Evolutionary conservation across 805 yeast genomes (phyloP).

Genomic region (Wickerhamiella australiensis): DNA sequence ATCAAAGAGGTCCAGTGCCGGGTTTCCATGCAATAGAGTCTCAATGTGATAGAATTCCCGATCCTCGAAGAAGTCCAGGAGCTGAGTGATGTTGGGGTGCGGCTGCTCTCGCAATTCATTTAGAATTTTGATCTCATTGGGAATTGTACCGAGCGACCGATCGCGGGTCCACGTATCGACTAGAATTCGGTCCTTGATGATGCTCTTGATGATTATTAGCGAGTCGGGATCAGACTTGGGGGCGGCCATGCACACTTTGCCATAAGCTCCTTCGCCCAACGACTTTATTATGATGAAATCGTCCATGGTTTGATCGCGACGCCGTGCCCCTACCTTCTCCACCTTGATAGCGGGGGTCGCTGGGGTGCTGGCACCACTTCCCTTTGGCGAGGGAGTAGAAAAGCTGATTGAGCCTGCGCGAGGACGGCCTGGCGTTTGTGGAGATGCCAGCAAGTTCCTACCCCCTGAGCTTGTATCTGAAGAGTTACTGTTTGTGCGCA

Average conservation of each 20-base stretch:
- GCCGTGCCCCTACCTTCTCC: slow-evolving; percentile 44
- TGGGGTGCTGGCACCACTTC: background rate
- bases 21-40: slow-evolving; percentile 79
- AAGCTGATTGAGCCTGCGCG: slow-evolving; percentile 1
- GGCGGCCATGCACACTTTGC: slow-evolving; percentile 68
- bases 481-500: slow-evolving; percentile 1
- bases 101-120: slow-evolving; percentile 56
- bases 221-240: slow-evolving; percentile 51
- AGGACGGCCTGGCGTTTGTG: background rate
- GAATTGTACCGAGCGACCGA: slow-evolving; percentile 79
- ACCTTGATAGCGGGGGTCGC: slow-evolving; percentile 14
- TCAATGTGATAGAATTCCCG: slow-evolving; percentile 79
- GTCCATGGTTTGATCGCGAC: slow-evolving; percentile 56
- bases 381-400: background rate
- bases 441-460: background rate
- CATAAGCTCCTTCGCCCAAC: slow-evolving; percentile 96
- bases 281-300: slow-evolving; percentile 63
- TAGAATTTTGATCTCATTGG: slow-evolving; percentile 92
- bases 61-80: slow-evolving; percentile 89
- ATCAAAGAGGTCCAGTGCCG: slow-evolving; percentile 88
- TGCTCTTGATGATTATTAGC: slow-evolving; percentile 68
- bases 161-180: slow-evolving; percentile 98
- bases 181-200: slow-evolving; percentile 80
- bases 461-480: background rate
- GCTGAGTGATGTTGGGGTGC: slow-evolving; percentile 75